Percentiles rank a stretch among this genome's conserved stretches.
phyloP scores from a whole-genome alignment of 495 filamentous ascomycete genomes.

The Lophiotrema nucula region DNA sequence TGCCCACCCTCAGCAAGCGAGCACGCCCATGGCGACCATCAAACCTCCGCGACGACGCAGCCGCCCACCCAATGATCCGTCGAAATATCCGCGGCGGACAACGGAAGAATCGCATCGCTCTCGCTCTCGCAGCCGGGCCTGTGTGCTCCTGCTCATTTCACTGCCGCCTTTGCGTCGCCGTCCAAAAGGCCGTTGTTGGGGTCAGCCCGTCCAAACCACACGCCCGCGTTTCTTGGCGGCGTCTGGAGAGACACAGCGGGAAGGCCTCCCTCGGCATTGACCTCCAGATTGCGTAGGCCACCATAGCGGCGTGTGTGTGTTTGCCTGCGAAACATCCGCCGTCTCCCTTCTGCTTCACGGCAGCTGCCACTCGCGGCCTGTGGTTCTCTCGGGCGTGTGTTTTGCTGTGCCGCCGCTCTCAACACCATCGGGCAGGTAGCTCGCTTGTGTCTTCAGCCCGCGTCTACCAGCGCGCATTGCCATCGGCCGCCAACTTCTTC shows the following conservation, averaged over 20 bases:
- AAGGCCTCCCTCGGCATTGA: conserved; percentile 18
- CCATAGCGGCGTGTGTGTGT: conserved; percentile 1
- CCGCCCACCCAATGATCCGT: conserved; percentile 30
- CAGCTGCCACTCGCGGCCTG: not conserved
- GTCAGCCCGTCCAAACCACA: conserved; percentile 10
- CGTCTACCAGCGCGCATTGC: not conserved
- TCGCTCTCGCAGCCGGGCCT: conserved; percentile 12
- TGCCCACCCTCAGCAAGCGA: conserved; percentile 13
- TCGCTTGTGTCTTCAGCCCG: not conserved
- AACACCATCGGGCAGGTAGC: too few species aligned
- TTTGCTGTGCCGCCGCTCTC: not conserved
- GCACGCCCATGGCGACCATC: conserved; percentile 28
- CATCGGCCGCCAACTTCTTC: conserved; percentile 21
- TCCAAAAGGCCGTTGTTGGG: conserved; percentile 11
- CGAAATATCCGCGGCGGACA: conserved; percentile 32
- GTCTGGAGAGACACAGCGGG: conserved; percentile 8
- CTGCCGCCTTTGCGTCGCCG: not conserved
- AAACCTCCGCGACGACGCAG: conserved; percentile 31
- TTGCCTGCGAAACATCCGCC: conserved; percentile 32
- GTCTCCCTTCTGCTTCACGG: conserved; percentile 31
- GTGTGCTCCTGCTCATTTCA: conserved; percentile 30
- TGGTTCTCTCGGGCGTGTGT: not conserved
- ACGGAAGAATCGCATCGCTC: conserved; percentile 8
- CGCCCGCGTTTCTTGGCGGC: conserved; percentile 23
- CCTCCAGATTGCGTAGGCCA: conserved; percentile 8